Percentiles rank a stretch among this genome's conserved stretches.
phyloP scores from a whole-genome alignment of 169 alveolate genomes.

The Perkinsus chesapeaki region DNA sequence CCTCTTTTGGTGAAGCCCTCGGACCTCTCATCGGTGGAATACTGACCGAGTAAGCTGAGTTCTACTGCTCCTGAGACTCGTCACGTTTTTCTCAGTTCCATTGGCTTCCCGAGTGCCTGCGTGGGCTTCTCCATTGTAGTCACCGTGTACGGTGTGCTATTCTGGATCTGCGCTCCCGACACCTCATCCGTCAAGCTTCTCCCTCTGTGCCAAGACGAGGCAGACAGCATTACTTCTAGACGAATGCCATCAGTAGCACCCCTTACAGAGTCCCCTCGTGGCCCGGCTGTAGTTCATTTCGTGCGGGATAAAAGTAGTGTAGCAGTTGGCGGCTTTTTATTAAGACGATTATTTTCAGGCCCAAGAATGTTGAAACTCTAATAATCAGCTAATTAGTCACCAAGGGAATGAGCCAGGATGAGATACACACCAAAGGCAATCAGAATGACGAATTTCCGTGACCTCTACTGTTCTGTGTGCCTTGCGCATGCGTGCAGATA shows the following conservation, averaged over 20 bases:
- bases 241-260: background rate
- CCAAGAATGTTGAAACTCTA: background rate
- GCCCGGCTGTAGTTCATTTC: background rate
- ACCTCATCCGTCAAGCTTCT: background rate
- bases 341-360: background rate
- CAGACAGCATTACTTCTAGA: background rate
- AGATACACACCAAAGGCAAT: no score
- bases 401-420: no score
- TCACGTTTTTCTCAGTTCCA: background rate
- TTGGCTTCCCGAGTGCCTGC: background rate
- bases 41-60: background rate
- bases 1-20: background rate
- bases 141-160: background rate
- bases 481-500: background rate
- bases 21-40: background rate
- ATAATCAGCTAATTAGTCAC: no score
- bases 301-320: background rate
- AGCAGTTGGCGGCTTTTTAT: background rate
- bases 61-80: no score
- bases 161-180: background rate
- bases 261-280: background rate
- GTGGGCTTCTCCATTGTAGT: background rate
- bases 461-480: no score
- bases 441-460: no score
- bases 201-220: background rate